Conservation (phyloP, 805 yeast genomes). For the Ogataea nakhonphanomensis region DNA sequence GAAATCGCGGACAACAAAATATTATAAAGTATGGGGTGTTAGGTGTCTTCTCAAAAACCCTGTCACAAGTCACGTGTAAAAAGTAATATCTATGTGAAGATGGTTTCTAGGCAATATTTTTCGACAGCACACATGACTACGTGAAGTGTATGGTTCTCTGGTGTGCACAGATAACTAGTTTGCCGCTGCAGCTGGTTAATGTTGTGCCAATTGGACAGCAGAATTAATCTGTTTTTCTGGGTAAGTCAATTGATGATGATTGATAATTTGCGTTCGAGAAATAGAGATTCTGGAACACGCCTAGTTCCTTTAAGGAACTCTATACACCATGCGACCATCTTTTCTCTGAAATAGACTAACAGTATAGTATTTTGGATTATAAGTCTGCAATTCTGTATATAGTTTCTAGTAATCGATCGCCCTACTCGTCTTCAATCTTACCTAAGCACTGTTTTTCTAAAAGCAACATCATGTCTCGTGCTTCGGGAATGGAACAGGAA, state of each 20-base stretch:
- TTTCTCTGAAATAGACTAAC: slow-evolving; percentile 13
- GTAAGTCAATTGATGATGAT: slow-evolving; percentile 26
- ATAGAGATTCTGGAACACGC: slow-evolving; percentile 30
- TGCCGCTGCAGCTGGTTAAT: too few species aligned
- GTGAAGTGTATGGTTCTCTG: too few species aligned
- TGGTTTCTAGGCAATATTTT: too few species aligned
- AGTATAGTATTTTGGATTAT: neutral
- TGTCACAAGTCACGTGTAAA: neutral
- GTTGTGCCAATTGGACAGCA: neutral
- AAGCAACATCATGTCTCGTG: slow-evolving; percentile 25
- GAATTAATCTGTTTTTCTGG: neutral
- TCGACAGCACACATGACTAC: too few species aligned
- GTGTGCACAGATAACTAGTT: too few species aligned
- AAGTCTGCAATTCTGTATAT: neutral
- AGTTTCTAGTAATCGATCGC: neutral
- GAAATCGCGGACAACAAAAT: neutral
- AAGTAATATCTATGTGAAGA: neutral
- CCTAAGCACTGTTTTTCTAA: slow-evolving; percentile 4
- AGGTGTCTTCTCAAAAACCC: slow-evolving; percentile 5
- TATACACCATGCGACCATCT: slow-evolving; percentile 35
- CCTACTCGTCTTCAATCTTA: neutral
- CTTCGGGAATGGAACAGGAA: slow-evolving; percentile 36
- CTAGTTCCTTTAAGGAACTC: slow-evolving; percentile 30
- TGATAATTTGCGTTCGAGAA: slow-evolving; percentile 37
- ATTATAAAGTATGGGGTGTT: slow-evolving; percentile 2